Evolutionary conservation across 2,329 filamentous ascomycete species (phyloP).

Genomic region (Arthrobotrys conoides): DNA sequence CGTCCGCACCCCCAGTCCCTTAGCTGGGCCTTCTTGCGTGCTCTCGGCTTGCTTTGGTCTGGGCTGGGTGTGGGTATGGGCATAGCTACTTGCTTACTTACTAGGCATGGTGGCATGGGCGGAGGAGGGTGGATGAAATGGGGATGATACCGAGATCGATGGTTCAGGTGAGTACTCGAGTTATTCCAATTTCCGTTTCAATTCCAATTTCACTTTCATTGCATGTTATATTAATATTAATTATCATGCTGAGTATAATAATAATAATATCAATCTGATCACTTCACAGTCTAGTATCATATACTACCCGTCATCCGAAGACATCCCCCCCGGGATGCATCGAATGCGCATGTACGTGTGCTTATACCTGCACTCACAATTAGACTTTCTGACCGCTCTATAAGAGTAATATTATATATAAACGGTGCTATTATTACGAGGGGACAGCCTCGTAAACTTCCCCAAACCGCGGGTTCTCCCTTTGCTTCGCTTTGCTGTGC

Average conservation of each 20-base stretch:
- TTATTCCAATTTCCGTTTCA: slow-evolving; percentile 28
- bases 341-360: background rate
- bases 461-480: slow-evolving; percentile 31
- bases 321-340: background rate
- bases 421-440: slow-evolving; percentile 31
- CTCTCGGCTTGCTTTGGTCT: slow-evolving; percentile 33
- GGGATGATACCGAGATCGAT: slow-evolving; percentile 34
- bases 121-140: background rate
- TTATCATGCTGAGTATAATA: background rate
- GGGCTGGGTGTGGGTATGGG: background rate
- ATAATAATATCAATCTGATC: too few relatives aligned
- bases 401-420: slow-evolving; percentile 18
- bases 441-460: slow-evolving; percentile 1
- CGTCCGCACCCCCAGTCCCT: slow-evolving; percentile 47
- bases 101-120: too few relatives aligned
- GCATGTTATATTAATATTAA: background rate
- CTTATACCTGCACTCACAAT: background rate
- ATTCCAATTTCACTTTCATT: background rate
- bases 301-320: slow-evolving; percentile 28
- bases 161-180: background rate
- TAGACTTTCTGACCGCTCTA: slow-evolving; percentile 33
- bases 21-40: slow-evolving; percentile 24
- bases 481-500: slow-evolving; percentile 37
- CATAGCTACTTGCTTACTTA: too few relatives aligned
- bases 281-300: too few relatives aligned